Percentiles rank a stretch among this genome's conserved stretches.
phyloP scores from a whole-genome alignment of 2,329 filamentous ascomycete species.

The Fusarium camptoceras region DNA sequence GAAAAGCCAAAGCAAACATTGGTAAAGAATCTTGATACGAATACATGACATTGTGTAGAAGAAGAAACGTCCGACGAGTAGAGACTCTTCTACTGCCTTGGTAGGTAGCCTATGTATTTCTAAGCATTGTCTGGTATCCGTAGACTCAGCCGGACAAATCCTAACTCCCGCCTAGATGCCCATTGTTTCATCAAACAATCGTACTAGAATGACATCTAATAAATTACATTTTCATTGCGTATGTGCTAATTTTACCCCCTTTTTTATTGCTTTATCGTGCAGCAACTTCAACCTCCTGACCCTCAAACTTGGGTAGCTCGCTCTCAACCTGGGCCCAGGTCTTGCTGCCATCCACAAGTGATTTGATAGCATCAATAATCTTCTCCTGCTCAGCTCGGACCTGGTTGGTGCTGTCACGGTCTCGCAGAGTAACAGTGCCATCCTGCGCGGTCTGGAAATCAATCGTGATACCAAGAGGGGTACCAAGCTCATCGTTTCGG shows the following conservation, averaged over 20 bases:
- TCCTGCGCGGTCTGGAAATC: constrained; percentile 97
- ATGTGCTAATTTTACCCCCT: constrained; percentile 6
- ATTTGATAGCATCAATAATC: constrained; percentile 80
- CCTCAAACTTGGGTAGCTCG: constrained; percentile 86
- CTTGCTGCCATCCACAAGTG: constrained; percentile 62
- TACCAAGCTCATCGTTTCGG: constrained; percentile 95
- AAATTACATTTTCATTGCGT: constrained; percentile 38
- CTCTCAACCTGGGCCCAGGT: constrained; percentile 76
- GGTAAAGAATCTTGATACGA: not conserved
- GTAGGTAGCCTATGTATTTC: constrained; percentile 6
- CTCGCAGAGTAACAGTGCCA: constrained; percentile 85
- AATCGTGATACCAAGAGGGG: constrained; percentile 91
- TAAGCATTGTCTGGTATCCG: constrained; percentile 18
- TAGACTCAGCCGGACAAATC: constrained; percentile 26
- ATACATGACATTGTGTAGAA: not conserved
- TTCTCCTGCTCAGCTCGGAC: constrained; percentile 85
- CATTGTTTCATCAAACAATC: constrained; percentile 1
- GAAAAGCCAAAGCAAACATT: not conserved
- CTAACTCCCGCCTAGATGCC: constrained; percentile 20
- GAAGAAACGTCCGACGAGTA: not conserved
- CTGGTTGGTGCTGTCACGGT: constrained; percentile 91
- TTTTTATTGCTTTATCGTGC: constrained; percentile 46
- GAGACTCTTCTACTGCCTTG: constrained; percentile 14
- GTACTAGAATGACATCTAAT: constrained; percentile 32
- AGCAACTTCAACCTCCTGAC: constrained; percentile 71